These are phyloP conservation scores for Aspergillus egyptiacus DNA, from an alignment of 495 filamentous ascomycete genomes.

Conservation along the genomic window DNA sequence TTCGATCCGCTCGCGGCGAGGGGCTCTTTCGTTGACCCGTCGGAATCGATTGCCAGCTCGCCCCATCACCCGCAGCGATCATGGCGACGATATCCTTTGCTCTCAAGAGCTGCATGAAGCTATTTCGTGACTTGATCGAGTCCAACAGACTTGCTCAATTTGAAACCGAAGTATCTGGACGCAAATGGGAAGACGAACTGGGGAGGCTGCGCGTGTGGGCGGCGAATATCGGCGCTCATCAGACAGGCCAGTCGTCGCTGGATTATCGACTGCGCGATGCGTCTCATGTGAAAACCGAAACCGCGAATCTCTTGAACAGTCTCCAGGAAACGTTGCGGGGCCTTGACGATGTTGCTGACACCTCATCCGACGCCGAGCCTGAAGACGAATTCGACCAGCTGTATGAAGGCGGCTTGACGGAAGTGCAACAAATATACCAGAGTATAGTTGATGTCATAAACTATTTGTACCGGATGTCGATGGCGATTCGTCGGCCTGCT, in stretches of 20 bases:
- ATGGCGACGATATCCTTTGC: neutral
- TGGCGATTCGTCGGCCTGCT: slow-evolving; percentile 21
- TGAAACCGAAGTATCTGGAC: slow-evolving; percentile 6
- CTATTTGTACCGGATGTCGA: slow-evolving; percentile 22
- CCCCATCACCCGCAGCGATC: neutral
- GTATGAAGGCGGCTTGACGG: neutral
- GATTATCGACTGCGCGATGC: slow-evolving; percentile 43
- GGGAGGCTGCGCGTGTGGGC: slow-evolving; percentile 41
- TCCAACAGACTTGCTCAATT: neutral
- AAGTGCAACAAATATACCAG: slow-evolving; percentile 1
- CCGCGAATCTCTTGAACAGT: slow-evolving; percentile 27
- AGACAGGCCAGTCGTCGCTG: slow-evolving; percentile 34
- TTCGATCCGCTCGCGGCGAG: neutral
- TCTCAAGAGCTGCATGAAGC: neutral
- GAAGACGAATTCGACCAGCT: neutral
- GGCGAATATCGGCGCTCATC: slow-evolving; percentile 41
- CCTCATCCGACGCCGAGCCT: neutral
- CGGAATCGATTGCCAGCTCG: too few relatives aligned
- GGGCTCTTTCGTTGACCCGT: neutral
- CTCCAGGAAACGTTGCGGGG: slow-evolving; percentile 7
- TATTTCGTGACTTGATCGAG: neutral
- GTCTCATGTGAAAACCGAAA: slow-evolving; percentile 33
- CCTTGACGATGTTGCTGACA: neutral
- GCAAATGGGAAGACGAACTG: slow-evolving; percentile 27
- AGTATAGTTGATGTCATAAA: slow-evolving; percentile 6